Conservation (phyloP, 176 grass and related monocot genomes). For the Saccharum officinarum region DNA sequence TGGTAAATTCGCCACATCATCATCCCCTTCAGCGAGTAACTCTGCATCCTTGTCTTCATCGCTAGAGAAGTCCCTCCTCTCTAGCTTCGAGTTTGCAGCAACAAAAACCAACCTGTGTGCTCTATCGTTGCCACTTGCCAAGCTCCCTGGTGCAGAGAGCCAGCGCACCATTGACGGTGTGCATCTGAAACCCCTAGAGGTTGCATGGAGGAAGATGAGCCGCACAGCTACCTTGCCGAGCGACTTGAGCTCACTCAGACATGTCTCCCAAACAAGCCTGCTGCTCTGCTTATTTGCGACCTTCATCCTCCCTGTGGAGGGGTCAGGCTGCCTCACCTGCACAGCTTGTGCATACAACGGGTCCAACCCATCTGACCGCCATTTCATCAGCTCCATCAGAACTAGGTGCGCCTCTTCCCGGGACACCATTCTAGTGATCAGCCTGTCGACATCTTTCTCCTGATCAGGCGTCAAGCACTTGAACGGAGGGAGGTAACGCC, state of each 20-base stretch:
- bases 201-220: slow-evolving; percentile 87
- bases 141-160: slow-evolving; percentile 46
- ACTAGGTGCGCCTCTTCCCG: slow-evolving; percentile 81
- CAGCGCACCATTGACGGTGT: slow-evolving; percentile 54
- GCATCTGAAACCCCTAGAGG: slow-evolving; percentile 48
- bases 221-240: slow-evolving; percentile 74
- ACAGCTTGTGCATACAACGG: slow-evolving; percentile 83
- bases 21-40: slow-evolving; percentile 49
- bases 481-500: slow-evolving; percentile 83
- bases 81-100: slow-evolving; percentile 72
- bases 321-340: slow-evolving; percentile 75
- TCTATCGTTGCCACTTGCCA: slow-evolving; percentile 31
- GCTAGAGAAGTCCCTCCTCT: slow-evolving; percentile 56
- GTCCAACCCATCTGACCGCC: slow-evolving; percentile 76
- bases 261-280: slow-evolving; percentile 87
- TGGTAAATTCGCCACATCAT: slow-evolving; percentile 44
- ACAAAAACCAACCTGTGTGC: slow-evolving; percentile 65
- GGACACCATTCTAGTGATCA: slow-evolving; percentile 81
- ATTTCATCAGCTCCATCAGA: slow-evolving; percentile 95
- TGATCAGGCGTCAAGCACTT: slow-evolving; percentile 76
- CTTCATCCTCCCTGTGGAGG: slow-evolving; percentile 74
- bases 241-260: slow-evolving; percentile 64
- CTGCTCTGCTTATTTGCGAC: slow-evolving; percentile 84
- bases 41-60: slow-evolving; percentile 72
- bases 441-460: slow-evolving; percentile 82